These are phyloP conservation scores for Jatropha multifida DNA, from an alignment of 441 rosid genomes.

Conservation along the genomic window DNA sequence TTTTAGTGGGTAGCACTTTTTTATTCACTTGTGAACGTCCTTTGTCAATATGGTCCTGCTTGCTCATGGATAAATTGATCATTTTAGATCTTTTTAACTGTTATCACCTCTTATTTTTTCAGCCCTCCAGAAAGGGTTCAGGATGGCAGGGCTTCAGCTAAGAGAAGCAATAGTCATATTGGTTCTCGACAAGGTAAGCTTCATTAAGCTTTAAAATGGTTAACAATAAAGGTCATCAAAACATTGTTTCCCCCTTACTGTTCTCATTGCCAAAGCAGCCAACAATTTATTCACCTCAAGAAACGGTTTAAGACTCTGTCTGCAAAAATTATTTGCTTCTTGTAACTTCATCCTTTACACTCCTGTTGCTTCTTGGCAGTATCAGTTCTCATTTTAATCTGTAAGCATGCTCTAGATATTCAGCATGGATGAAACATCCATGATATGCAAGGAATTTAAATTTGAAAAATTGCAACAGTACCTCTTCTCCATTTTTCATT, in stretches of 20 bases:
- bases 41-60: background rate
- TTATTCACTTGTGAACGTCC: background rate
- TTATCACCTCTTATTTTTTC: conserved; percentile 11
- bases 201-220: conserved; percentile 2
- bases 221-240: background rate
- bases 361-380: background rate
- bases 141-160: conserved; percentile 59
- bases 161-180: conserved; percentile 60
- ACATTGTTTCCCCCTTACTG: background rate
- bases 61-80: conserved; percentile 6
- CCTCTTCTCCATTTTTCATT: background rate
- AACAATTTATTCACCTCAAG: too few species aligned
- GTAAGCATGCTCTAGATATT: too few species aligned
- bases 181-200: conserved; percentile 57
- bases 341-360: background rate
- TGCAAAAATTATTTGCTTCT: background rate
- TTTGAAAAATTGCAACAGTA: background rate
- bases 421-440: background rate
- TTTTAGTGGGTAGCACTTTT: background rate
- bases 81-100: conserved; percentile 14
- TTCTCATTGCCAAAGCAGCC: background rate
- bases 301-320: background rate
- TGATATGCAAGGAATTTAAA: background rate
- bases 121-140: conserved; percentile 69
- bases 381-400: background rate